Percentiles rank a stretch among this genome's conserved stretches.
Conservation (phyloP, 2,329 filamentous ascomycete species). For the Aureobasidium sp. region DNA sequence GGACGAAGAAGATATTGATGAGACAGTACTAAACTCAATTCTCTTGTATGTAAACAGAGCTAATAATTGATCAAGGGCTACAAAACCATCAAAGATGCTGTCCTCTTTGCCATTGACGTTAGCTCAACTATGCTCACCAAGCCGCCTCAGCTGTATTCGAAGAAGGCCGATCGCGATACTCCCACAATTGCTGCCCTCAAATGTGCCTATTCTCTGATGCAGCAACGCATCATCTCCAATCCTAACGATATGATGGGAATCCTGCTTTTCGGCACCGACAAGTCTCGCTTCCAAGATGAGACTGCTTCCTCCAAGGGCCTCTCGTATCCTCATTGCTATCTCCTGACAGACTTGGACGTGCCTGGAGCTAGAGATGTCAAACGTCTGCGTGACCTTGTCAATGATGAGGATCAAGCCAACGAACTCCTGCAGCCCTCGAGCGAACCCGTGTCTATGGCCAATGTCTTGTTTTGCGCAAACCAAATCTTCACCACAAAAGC, state of each 20-base stretch:
- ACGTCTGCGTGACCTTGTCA: conserved; percentile 64
- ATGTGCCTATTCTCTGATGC: conserved; percentile 91
- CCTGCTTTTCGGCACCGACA: conserved; percentile 80
- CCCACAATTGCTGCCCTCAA: conserved; percentile 79
- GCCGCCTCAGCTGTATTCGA: conserved; percentile 58
- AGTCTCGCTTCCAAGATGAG: conserved; percentile 69
- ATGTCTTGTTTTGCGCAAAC: conserved; percentile 88
- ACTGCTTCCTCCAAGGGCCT: conserved; percentile 51
- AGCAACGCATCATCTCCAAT: conserved; percentile 95
- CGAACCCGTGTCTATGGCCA: conserved; percentile 72
- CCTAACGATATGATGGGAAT: conserved; percentile 97
- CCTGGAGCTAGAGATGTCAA: conserved; percentile 85
- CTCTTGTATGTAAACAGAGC: background rate
- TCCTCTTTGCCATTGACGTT: conserved; percentile 91
- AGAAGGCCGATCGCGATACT: conserved; percentile 71
- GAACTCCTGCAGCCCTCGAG: conserved; percentile 62
- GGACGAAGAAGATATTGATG: conserved; percentile 61
- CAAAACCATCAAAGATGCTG: conserved; percentile 90
- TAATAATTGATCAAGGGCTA: conserved; percentile 56
- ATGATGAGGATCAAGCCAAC: conserved; percentile 67
- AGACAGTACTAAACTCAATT: conserved; percentile 43
- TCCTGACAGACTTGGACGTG: conserved; percentile 80
- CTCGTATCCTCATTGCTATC: conserved; percentile 84
- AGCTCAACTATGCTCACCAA: conserved; percentile 75
- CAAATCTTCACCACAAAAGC: conserved; percentile 94